Base-by-base conservation (phyloP, 192 early-diverging fungal species). In the Coemansia sp. region DNA sequence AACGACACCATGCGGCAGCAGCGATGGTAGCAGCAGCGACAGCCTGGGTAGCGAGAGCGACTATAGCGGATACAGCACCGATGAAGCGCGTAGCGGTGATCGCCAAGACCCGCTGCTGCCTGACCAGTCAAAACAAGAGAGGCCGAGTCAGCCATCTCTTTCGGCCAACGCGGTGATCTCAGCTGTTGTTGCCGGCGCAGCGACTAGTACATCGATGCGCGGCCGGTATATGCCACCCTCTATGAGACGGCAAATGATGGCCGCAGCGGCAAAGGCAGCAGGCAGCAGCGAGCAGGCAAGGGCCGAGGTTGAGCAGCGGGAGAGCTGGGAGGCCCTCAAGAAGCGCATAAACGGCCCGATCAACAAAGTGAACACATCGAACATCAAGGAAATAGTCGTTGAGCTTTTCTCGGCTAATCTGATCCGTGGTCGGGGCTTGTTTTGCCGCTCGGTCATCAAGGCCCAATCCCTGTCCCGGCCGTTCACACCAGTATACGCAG, bases 321-420 rank as follows among this genome's bases (percentile, higher is more conserved):
- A 94, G 75, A 89, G 88, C 25, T 98, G 96, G 96, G 95, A 98
- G 65, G 86, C 88, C 8, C 82, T 97, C 7, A 97, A 96, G 70
- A 98, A 97, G 75, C 89, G 86, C 60, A 90, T 98, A 62, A 98
- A 97, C 69, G 96, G 93, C 65, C 85, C 91, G 2, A 92, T 98
- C 69, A 98, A 98, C 85, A 96, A 95, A 81, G 91, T 95, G 38
- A 97, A 95, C 61, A 88, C 79, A 7, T 85, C 89, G 17, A 98
- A 98, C 71, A 91, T 97, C 74, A 94, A 96, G 56, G 86, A 89
- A 40, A 90, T 96, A 61, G 76, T 97, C 17, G 88, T 91, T 8
- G 93, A 97, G 70, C 65, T 98, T 36, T 92, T 98, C 74, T 79
- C 85, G 19, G 93, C 94, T 65, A 98, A 98, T 63, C 68, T 98